Evolutionary conservation across 1,284 basidiomycete species (phyloP), one percentile per base, ranked within the genome.

Genomic region (Heterobasidion annosum): DNA sequence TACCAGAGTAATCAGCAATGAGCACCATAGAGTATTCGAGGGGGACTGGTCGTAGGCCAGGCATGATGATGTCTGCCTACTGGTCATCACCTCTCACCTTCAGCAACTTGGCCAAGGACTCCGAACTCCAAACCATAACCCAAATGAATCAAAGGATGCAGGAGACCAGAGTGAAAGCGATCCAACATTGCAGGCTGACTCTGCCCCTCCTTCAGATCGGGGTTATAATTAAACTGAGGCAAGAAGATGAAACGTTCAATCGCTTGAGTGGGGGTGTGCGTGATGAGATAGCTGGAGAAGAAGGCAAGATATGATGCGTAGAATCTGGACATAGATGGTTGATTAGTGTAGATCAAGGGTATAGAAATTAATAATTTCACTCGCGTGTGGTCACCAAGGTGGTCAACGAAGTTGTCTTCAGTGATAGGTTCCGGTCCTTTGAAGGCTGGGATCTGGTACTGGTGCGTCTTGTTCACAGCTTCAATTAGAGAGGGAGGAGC

Each of bases 61-160:
- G 54, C 9, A 51, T 19, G 2, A 12, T 5, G 35, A 16, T 54
- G 25, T 34, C 51, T 34, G 16, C 8, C 25, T 15, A 25, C 15
- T 15, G 52, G 44, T 50, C 34, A 37, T 12, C 10, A 40, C 16
- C 15, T 8, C 64, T 7, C 52, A 81, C 84, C 83, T 74, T 88
- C 83, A 2, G 79, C 78, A 13, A 83, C 65, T 63, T 85, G 76
- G 4, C 85, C 85, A 2, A 73, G 74, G 12, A 86, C 62, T 4
- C 75, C 74, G 59, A 88, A 85, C 62, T 88, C 85, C 3, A 74
- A 65, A 2, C 83, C 85, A 63, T 82, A 83, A 1, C 82, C 84
- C 0, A 71, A 60, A 57, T 86, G 82, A 37, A 88, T 86, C 56
- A 86, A 63, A 0, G 84, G 83, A 57, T 88, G 86, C 0, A 87